A percentile compares a stretch with the other conserved stretches of the same genome.
Conservation (phyloP, 164 flowering plant genomes). For the Dillenia suffruticosa region DNA sequence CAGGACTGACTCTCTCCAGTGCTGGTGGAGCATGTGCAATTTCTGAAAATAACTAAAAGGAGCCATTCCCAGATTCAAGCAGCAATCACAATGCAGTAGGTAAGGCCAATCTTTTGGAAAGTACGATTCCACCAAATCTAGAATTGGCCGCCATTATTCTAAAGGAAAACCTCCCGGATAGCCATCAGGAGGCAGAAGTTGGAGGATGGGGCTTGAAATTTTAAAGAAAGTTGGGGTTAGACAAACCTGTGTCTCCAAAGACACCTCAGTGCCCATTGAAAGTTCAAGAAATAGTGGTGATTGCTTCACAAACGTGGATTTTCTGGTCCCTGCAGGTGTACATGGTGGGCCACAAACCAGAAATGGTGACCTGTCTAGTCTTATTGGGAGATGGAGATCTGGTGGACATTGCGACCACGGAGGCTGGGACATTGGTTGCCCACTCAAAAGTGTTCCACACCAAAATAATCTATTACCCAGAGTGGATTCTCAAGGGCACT, state of each 20-base stretch:
- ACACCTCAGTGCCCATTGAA: conserved; percentile 19
- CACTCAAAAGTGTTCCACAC: conserved; percentile 50
- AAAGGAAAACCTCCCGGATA: conserved; percentile 30
- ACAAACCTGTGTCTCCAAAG: conserved; percentile 14
- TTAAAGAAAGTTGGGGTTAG: conserved; percentile 37
- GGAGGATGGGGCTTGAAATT: conserved; percentile 97
- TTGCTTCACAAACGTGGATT: conserved; percentile 49
- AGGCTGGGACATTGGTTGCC: conserved; percentile 95
- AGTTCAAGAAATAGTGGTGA: conserved; percentile 16
- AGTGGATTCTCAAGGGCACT: conserved; percentile 28
- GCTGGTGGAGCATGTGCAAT: conserved; percentile 30
- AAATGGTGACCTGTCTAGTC: conserved; percentile 66
- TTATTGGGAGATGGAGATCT: conserved; percentile 74
- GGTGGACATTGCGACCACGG: conserved; percentile 93
- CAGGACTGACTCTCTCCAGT: conserved; percentile 24
- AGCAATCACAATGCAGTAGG: conserved; percentile 14
- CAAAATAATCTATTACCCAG: conserved; percentile 13
- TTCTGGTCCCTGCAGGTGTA: conserved; percentile 72
- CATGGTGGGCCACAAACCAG: conserved; percentile 76
- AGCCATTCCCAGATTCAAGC: conserved; percentile 16
- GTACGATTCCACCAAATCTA: conserved; percentile 43
- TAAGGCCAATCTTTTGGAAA: conserved; percentile 11
- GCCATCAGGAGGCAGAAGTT: conserved; percentile 21
- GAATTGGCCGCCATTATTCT: conserved; percentile 81
- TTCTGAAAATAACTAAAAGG: conserved; percentile 25